Base-by-base conservation (phyloP, 2,329 filamentous ascomycete species). In the Botryotinia convoluta region DNA sequence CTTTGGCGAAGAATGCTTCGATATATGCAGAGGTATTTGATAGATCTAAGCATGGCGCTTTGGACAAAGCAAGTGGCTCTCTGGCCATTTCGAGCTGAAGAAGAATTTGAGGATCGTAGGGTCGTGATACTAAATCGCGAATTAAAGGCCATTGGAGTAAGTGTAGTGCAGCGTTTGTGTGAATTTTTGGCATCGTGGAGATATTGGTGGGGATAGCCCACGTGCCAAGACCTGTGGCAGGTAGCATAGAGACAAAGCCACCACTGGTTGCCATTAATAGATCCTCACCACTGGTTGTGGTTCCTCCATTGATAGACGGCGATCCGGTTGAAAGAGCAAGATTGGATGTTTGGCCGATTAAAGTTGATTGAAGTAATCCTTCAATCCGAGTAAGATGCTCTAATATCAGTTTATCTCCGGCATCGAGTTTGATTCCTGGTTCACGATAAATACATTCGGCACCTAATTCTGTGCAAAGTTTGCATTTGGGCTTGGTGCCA, bases 391-490 rank as follows among this genome's bases (percentile, higher is more conserved):
- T 89, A 51, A 96, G 85, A 72, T 92, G 91, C 80, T 95, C 93
- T 54, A 96, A 84, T 75, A 96, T 96, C 73, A 96, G 85, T 83
- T 95, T 95, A 84, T 95, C 93, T 76, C 93, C 93, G 51, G 93
- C 92, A 81, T 96, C 93, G 16, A 96, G 88, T 83, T 96, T 96
- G 84, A 95, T 93, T 4, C 93, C 93, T 10, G 93, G 93, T 81
- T 96, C 93, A 76, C 93, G 89, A 82, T 96, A 96, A 76, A 95
- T 87, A 82, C 93, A 96, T 76, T 95, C 92, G 62, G 92, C 93
- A 72, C 93, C 92, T 59, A 95, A 85, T 81, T 95, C 93, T 16
- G 91, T 90, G 83, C 93, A 96, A 51, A 96, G 89, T 82, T 93
- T 92, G 84, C 93, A 96, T 82, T 94, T 95, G 62, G 93, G 93